These are phyloP conservation scores for Aspergillus unguis DNA, from an alignment of 2,329 filamentous ascomycete species.

Conservation along the genomic window DNA sequence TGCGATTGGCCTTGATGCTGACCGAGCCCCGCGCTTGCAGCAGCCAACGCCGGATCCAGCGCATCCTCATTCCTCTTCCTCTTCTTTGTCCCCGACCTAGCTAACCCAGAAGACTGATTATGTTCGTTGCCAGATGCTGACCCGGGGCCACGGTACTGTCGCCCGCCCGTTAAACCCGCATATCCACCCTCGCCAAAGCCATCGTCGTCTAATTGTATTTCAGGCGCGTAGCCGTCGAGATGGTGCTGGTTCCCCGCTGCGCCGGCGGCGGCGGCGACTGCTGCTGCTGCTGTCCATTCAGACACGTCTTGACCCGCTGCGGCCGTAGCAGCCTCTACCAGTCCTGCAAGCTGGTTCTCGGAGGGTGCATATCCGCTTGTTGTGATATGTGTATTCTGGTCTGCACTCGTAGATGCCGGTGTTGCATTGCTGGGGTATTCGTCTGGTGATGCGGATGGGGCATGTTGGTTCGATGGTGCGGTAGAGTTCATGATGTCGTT, in stretches of 20 bases:
- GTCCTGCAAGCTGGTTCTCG: slow-evolving; percentile 45
- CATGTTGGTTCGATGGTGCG: slow-evolving; percentile 28
- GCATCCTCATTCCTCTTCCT: slow-evolving; percentile 41
- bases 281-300: slow-evolving; percentile 43
- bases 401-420: slow-evolving; percentile 27
- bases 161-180: slow-evolving; percentile 24
- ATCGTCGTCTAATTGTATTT: slow-evolving; percentile 41
- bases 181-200: slow-evolving; percentile 37
- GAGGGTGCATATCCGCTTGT: slow-evolving; percentile 34
- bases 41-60: slow-evolving; percentile 36
- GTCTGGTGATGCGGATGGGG: slow-evolving; percentile 24
- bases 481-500: slow-evolving; percentile 27
- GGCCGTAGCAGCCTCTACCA: slow-evolving; percentile 47
- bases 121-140: slow-evolving; percentile 25
- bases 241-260: slow-evolving; percentile 41
- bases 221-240: slow-evolving; percentile 38
- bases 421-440: slow-evolving; percentile 27
- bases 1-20: slow-evolving; percentile 21
- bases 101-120: slow-evolving; percentile 28
- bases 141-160: slow-evolving; percentile 27
- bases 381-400: slow-evolving; percentile 28
- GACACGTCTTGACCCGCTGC: slow-evolving; percentile 41
- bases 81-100: slow-evolving; percentile 38
- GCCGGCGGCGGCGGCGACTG: slow-evolving; percentile 49
- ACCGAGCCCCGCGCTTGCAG: slow-evolving; percentile 24